Evolutionary conservation across 345 rosid species (phyloP).

Genomic region (Salix dunnii): DNA sequence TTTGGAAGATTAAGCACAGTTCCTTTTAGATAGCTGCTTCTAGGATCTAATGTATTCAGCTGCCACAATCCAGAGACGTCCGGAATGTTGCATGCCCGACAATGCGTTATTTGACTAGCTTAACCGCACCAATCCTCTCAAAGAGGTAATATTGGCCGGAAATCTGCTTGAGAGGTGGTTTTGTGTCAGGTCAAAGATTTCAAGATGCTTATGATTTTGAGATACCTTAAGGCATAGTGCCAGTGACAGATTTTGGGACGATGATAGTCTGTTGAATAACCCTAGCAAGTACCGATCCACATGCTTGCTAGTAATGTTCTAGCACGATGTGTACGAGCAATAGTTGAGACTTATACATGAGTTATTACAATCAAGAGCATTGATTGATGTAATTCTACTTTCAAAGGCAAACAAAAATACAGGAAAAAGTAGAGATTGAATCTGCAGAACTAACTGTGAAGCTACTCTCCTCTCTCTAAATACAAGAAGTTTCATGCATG

Average conservation of each 20-base stretch:
- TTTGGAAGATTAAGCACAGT: conserved; percentile 43
- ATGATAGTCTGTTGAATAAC: conserved; percentile 26
- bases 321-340: not conserved
- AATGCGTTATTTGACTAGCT: conserved; percentile 26
- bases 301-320: not conserved
- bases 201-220: conserved; percentile 30
- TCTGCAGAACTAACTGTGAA: not conserved
- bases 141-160: conserved; percentile 34
- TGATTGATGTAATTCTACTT: not conserved
- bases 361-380: not conserved
- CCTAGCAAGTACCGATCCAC: not conserved
- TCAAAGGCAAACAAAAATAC: not conserved
- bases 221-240: conserved; percentile 35
- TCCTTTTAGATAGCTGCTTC: conserved; percentile 42
- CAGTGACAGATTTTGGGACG: conserved; percentile 47
- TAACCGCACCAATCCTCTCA: conserved; percentile 38
- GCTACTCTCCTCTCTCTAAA: not conserved
- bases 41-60: conserved; percentile 44
- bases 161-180: conserved; percentile 46
- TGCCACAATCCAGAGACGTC: conserved; percentile 46
- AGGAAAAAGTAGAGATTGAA: not conserved
- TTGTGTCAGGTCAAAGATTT: conserved; percentile 38
- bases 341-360: not conserved
- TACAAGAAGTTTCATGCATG: not conserved
- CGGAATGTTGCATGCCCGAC: conserved; percentile 49